phyloP scores from a whole-genome alignment of 495 filamentous ascomycete species.

The Letharia columbiana region DNA sequence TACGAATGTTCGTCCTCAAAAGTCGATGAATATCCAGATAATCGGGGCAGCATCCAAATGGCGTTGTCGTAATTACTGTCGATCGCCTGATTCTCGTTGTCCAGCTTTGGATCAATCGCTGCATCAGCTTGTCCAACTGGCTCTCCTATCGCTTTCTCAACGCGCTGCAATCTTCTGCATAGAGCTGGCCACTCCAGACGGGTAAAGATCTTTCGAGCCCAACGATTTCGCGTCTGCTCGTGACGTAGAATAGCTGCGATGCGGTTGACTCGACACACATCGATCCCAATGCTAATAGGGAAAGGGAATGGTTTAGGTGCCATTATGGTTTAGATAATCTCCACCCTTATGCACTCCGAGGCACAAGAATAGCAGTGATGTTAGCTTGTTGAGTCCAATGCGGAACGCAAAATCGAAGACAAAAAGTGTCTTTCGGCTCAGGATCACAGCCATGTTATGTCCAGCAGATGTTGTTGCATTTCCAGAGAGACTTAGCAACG shows the following conservation, averaged over 20 bases:
- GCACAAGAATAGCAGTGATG: background rate
- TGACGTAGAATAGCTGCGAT: conserved; percentile 32
- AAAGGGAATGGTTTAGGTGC: conserved; percentile 38
- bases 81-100: background rate
- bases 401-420: background rate
- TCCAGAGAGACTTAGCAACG: background rate
- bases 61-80: background rate
- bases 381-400: background rate
- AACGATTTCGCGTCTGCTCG: conserved; percentile 24
- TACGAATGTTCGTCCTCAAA: conserved; percentile 7
- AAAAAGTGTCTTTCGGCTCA: too few species aligned
- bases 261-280: conserved; percentile 45
- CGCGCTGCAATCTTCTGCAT: conserved; percentile 11
- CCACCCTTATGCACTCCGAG: background rate
- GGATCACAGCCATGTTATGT: background rate
- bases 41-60: conserved; percentile 13
- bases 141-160: conserved; percentile 6
- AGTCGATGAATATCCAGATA: conserved; percentile 4
- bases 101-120: background rate
- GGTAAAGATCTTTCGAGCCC: conserved; percentile 37
- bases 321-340: conserved; percentile 9
- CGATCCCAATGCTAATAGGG: conserved; percentile 45
- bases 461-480: background rate
- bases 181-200: conserved; percentile 30
- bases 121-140: background rate